A percentile compares a stretch with the other conserved stretches of the same genome.
These are phyloP conservation scores for Dioscorea cayenensis DNA, from an alignment of 116 monocot genomes.

Conservation along the genomic window DNA sequence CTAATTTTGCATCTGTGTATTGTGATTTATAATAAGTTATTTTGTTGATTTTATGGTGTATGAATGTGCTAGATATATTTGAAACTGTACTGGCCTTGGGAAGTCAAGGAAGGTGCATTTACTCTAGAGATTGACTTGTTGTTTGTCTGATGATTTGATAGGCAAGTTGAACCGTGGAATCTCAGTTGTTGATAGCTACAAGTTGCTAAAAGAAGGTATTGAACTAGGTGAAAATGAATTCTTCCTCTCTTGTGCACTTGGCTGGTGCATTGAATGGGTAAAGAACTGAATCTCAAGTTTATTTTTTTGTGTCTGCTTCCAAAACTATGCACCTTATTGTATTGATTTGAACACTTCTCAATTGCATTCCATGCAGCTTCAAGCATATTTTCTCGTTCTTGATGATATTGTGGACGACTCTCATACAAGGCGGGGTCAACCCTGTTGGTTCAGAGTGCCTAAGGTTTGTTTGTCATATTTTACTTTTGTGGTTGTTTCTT, in stretches of 20 bases:
- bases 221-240: slow-evolving; percentile 63
- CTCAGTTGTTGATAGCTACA: slow-evolving; percentile 93
- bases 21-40: background rate
- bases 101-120: background rate
- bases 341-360: slow-evolving; percentile 1
- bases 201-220: slow-evolving; percentile 65
- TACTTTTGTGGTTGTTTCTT: background rate
- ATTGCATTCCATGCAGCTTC: slow-evolving; percentile 54
- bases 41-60: background rate
- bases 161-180: slow-evolving; percentile 95
- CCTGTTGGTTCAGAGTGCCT: slow-evolving; percentile 86
- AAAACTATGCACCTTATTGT: background rate
- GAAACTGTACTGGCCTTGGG: too few relatives aligned
- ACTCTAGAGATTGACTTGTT: background rate
- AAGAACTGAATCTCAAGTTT: background rate
- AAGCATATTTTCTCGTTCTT: slow-evolving; percentile 97
- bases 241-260: slow-evolving; percentile 68
- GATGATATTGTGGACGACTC: slow-evolving; percentile 98
- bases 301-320: background rate
- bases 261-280: slow-evolving; percentile 99
- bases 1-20: background rate
- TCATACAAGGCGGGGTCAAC: slow-evolving; percentile 89
- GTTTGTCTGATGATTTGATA: slow-evolving; percentile 14
- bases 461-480: slow-evolving; percentile 42
- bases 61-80: background rate